Base-by-base conservation (phyloP, 2,329 filamentous ascomycete species). In the Fonsecaea pedrosoi region DNA sequence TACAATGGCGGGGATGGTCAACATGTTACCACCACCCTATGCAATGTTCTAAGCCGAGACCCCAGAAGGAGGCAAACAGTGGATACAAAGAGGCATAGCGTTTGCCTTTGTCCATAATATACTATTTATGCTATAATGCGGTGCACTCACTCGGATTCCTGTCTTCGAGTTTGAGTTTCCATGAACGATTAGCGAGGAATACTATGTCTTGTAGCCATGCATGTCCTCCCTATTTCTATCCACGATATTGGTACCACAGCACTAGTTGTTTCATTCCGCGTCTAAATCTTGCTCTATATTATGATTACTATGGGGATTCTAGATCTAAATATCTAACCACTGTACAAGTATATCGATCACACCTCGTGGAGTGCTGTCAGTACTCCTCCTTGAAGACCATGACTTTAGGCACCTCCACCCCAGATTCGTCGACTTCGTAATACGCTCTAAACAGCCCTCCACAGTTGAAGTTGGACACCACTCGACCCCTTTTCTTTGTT, bases 391-490 rank as follows among this genome's bases (percentile, higher is more conserved):
- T 76, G 64, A 82, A 82, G 1, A 82, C 80, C 79, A 81, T 81
- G 13, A 81, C 76, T 56, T 72, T 75, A 69, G 81, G 78, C 25
- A 72, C 60, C 12, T 79, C 76, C 38, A 71, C 35, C 1, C 64
- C 70, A 4, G 74, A 76, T 70, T 74, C 60, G 10, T 75, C 74
- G 56, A 80, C 77, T 64, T 85, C 82, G 59, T 83, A 80, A 80
- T 90, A 94, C 0, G 92, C 92, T 21, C 92, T 85, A 75, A 93
- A 95, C 91, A 97, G 94, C 0, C 93, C 93, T 4, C 89, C 90
- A 72, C 91, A 95, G 75, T 97, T 96, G 76, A 89, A 93, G 73
- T 94, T 91, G 76, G 89, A 90, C 15, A 94, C 79, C 5, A 96
- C 83, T 60, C 85, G 82, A 0, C 82, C 80, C 34, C 71, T 73